Evolutionary conservation across 2,329 filamentous ascomycete species (phyloP).

Genomic region (Colletotrichum limetticola): DNA sequence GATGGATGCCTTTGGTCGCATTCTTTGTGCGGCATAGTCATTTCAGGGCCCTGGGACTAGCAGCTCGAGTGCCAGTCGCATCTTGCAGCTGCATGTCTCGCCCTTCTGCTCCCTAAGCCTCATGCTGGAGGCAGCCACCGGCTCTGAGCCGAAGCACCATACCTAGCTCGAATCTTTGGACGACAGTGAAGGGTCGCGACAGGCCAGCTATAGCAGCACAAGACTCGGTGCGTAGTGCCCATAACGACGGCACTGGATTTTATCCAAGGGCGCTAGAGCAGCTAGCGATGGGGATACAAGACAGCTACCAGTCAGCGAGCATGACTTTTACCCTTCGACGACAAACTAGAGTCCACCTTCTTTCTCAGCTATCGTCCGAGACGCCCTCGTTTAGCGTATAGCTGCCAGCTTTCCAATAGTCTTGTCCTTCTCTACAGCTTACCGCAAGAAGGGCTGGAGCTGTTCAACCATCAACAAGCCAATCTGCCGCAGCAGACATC

Average conservation of each 20-base stretch:
- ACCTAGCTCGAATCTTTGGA: background rate
- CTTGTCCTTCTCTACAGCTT: conserved; percentile 6
- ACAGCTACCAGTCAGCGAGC: conserved; percentile 3
- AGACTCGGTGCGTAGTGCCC: background rate
- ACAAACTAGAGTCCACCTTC: background rate
- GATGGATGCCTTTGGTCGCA: conserved; percentile 10
- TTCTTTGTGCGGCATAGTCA: conserved; percentile 17
- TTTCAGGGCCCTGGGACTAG: conserved; percentile 18
- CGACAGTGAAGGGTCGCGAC: background rate
- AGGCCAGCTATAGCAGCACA: background rate
- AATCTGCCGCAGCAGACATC: background rate
- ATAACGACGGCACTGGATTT: conserved; percentile 10
- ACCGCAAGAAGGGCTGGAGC: background rate
- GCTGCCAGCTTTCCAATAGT: conserved; percentile 18
- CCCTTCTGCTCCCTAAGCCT: conserved; percentile 20
- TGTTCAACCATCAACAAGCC: background rate
- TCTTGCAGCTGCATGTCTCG: conserved; percentile 28
- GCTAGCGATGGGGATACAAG: background rate
- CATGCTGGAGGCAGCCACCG: conserved; percentile 27
- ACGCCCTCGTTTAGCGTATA: background rate
- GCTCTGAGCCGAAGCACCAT: conserved; percentile 17
- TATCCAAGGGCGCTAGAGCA: background rate
- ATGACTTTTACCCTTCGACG: background rate
- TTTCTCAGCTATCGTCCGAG: conserved; percentile 13
- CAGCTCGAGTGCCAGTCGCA: conserved; percentile 20